Conservation (phyloP, 106 monocot genomes). For the Dioscorea alata region DNA sequence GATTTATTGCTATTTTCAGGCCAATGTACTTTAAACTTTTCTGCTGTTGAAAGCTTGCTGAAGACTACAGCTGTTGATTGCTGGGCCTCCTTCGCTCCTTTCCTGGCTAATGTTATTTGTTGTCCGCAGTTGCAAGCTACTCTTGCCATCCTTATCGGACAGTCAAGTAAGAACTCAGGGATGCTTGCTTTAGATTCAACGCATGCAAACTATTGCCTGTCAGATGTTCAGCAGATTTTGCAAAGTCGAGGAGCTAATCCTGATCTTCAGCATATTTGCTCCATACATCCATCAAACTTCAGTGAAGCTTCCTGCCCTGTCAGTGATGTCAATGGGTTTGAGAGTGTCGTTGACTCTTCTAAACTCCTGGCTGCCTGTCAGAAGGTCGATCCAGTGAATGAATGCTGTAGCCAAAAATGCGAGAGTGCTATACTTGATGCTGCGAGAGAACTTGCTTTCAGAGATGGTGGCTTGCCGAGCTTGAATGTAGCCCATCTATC, state of each 20-base stretch:
- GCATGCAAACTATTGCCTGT: slow-evolving; percentile 86
- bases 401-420: slow-evolving; percentile 89
- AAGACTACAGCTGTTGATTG: slow-evolving; percentile 88
- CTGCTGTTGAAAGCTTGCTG: slow-evolving; percentile 46
- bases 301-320: slow-evolving; percentile 68
- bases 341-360: slow-evolving; percentile 78
- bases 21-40: slow-evolving; percentile 73
- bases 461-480: slow-evolving; percentile 44
- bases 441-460: slow-evolving; percentile 48
- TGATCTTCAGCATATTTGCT: slow-evolving; percentile 65
- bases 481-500: slow-evolving; percentile 15
- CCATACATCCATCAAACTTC: slow-evolving; percentile 60
- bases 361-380: slow-evolving; percentile 71
- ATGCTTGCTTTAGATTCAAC: slow-evolving; percentile 63
- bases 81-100: slow-evolving; percentile 75
- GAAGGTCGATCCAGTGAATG: slow-evolving; percentile 88
- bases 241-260: slow-evolving; percentile 63
- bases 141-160: slow-evolving; percentile 78
- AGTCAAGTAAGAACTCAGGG: slow-evolving; percentile 68
- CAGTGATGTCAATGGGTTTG: slow-evolving; percentile 51
- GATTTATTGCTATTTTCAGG: slow-evolving; percentile 29
- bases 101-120: slow-evolving; percentile 93
- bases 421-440: slow-evolving; percentile 86
- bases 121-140: slow-evolving; percentile 93
- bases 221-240: slow-evolving; percentile 81